These are phyloP conservation scores for Sporothrix schenckii DNA, from an alignment of 2,329 filamentous ascomycete species.

Conservation along the genomic window DNA sequence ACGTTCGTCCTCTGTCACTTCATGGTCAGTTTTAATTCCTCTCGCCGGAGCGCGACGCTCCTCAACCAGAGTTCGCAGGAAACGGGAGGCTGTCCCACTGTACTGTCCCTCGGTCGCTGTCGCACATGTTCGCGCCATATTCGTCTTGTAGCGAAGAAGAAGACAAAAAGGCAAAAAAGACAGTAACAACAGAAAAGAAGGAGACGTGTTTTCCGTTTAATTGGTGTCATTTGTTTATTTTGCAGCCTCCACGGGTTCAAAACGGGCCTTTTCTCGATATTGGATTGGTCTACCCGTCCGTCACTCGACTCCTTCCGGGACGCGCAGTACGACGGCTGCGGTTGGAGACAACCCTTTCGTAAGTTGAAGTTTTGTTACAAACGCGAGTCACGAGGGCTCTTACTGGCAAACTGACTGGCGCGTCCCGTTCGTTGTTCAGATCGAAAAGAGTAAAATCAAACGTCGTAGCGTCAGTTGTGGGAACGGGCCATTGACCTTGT, in stretches of 20 bases:
- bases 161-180: background rate
- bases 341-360: background rate
- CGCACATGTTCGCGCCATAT: conserved; percentile 7
- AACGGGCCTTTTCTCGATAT: conserved; percentile 23
- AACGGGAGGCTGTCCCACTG: background rate
- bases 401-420: background rate
- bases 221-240: background rate
- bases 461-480: conserved; percentile 27
- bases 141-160: background rate
- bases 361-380: background rate
- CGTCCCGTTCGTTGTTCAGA: background rate
- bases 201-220: background rate
- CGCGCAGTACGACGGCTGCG: background rate
- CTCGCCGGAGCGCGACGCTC: background rate
- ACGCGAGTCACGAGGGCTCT: conserved; percentile 12
- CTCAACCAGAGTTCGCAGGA: background rate
- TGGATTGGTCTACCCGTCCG: background rate
- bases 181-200: background rate
- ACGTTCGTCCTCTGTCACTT: conserved; percentile 13
- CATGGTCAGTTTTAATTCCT: conserved; percentile 9
- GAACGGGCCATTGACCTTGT: conserved; percentile 24
- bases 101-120: background rate
- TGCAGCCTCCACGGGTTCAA: conserved; percentile 22
- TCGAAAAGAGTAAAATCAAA: conserved; percentile 9
- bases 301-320: conserved; percentile 1